Conservation (phyloP, 2,329 filamentous ascomycete genomes). For the Neopestalotiopsis clavispora region DNA sequence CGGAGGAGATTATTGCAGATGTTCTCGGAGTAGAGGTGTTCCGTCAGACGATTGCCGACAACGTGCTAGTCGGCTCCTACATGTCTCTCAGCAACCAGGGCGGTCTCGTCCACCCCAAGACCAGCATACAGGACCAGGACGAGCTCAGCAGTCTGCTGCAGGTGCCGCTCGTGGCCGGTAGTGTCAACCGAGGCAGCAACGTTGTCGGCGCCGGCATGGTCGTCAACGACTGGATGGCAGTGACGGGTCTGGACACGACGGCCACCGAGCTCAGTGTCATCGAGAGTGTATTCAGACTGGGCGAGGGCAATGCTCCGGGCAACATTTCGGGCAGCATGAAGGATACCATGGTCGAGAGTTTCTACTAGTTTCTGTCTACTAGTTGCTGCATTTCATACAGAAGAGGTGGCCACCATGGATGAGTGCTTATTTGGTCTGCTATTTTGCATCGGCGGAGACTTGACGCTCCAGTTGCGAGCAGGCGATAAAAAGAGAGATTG, state of each 20-base stretch:
- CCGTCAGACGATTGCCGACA: constrained; percentile 93
- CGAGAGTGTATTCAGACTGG: constrained; percentile 93
- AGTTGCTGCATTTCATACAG: neutral
- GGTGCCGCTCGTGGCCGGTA: constrained; percentile 93
- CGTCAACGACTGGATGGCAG: constrained; percentile 96
- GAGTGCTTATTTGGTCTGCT: neutral
- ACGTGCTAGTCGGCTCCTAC: constrained; percentile 94
- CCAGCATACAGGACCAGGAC: constrained; percentile 95
- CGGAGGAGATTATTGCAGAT: constrained; percentile 97
- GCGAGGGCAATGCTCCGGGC: constrained; percentile 80
- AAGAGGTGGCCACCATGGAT: neutral
- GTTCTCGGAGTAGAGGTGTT: constrained; percentile 89
- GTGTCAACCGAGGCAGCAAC: constrained; percentile 88
- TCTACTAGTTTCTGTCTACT: constrained; percentile 71
- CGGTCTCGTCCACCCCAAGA: constrained; percentile 96
- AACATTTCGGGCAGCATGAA: constrained; percentile 86
- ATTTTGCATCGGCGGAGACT: neutral
- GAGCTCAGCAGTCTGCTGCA: constrained; percentile 92
- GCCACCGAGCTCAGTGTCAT: constrained; percentile 97
- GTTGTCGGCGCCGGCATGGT: constrained; percentile 98
- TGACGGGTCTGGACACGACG: constrained; percentile 91
- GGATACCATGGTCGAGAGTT: constrained; percentile 98
- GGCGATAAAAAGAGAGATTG: neutral
- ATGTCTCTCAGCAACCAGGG: constrained; percentile 97
- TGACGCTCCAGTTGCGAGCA: neutral